These are phyloP conservation scores for Vanrija humicola DNA, from an alignment of 1,284 basidiomycete species.

Conservation along the genomic window DNA sequence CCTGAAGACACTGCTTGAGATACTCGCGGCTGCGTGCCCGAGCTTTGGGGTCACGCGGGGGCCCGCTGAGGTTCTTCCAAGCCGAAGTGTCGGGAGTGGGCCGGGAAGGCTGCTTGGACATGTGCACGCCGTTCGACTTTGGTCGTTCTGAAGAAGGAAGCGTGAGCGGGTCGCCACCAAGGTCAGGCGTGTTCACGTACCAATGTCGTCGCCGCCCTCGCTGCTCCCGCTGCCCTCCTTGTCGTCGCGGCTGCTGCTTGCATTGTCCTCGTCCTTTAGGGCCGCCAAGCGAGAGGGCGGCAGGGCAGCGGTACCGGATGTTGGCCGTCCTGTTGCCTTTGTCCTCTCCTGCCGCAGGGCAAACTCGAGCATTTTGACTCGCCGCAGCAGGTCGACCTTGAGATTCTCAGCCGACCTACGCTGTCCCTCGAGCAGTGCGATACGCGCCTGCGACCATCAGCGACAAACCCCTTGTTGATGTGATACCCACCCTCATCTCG, in stretches of 20 bases:
- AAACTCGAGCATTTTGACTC: conserved; percentile 99
- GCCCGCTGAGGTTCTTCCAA: conserved; percentile 62
- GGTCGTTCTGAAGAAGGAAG: not conserved
- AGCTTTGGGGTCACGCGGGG: conserved; percentile 83
- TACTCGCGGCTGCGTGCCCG: conserved; percentile 93
- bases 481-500: conserved; percentile 82
- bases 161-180: not conserved
- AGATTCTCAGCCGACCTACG: conserved; percentile 94
- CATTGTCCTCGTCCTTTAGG: conserved; percentile 44
- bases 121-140: conserved; percentile 31
- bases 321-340: conserved; percentile 52
- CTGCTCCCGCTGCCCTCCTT: conserved; percentile 43
- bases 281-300: conserved; percentile 43
- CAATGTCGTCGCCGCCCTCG: conserved; percentile 39
- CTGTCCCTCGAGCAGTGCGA: conserved; percentile 96
- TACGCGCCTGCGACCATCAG: conserved; percentile 66
- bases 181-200: conserved; percentile 1
- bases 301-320: conserved; percentile 22
- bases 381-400: conserved; percentile 88
- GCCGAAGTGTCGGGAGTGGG: conserved; percentile 36
- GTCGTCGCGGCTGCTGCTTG: conserved; percentile 24
- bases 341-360: conserved; percentile 87
- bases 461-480: not conserved
- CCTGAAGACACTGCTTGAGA: conserved; percentile 96
- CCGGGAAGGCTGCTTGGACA: conserved; percentile 13